These are phyloP conservation scores for Yarrowia porcina DNA, from an alignment of 805 yeast genomes.

Conservation along the genomic window DNA sequence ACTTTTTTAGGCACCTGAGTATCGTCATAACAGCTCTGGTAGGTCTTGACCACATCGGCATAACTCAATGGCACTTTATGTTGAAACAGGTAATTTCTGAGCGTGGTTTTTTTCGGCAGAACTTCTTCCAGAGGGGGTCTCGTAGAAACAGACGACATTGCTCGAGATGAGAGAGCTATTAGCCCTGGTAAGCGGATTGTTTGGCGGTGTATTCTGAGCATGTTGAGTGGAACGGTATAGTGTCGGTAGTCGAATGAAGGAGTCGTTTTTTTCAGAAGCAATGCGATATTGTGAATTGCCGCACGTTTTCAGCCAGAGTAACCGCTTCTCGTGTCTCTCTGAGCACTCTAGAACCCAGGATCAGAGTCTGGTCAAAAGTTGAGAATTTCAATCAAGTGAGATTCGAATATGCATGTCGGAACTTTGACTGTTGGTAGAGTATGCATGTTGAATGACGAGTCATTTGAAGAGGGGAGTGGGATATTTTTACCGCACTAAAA, in stretches of 20 bases:
- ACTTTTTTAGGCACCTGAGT: constrained; percentile 45
- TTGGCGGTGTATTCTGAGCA: background rate
- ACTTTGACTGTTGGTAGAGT: too few species aligned
- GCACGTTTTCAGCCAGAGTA: background rate
- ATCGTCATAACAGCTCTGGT: constrained; percentile 31
- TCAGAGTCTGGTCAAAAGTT: background rate
- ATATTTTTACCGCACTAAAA: too few species aligned
- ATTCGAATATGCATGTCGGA: background rate
- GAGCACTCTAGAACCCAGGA: background rate
- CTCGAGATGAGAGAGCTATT: background rate
- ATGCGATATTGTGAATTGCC: background rate
- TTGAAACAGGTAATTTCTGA: constrained; percentile 33
- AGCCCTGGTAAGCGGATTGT: background rate
- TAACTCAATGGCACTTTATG: constrained; percentile 33
- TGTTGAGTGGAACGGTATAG: too few species aligned
- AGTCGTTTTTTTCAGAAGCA: background rate
- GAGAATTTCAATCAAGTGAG: background rate
- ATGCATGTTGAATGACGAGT: too few species aligned
- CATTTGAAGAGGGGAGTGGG: too few species aligned
- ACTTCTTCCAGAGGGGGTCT: constrained; percentile 15
- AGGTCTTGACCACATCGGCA: constrained; percentile 27
- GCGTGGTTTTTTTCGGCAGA: constrained; percentile 27
- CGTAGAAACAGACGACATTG: background rate
- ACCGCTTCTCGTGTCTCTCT: background rate
- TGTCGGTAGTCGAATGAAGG: too few species aligned